phyloP scores from a whole-genome alignment of 371 early-diverging fungal species.

The Mucor sp. region DNA sequence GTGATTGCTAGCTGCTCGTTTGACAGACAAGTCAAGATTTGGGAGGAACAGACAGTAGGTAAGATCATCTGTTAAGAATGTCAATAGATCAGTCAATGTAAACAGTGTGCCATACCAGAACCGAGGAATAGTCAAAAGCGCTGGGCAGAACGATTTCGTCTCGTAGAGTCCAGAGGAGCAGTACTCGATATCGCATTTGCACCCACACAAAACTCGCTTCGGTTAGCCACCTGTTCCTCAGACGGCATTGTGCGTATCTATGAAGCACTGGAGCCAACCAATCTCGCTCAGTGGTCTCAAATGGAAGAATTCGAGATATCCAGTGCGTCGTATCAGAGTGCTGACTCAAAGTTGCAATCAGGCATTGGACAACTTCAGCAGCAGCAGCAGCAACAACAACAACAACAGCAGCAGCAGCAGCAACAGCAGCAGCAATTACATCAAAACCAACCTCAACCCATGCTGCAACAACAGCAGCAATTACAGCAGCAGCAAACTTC shows the following conservation, averaged over 20 bases:
- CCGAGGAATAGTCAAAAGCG: conserved; percentile 67
- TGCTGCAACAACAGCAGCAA: conserved; percentile 1
- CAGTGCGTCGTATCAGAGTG: not conserved
- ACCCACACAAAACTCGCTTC: conserved; percentile 74
- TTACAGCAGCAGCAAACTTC: conserved; percentile 7
- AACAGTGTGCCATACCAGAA: conserved; percentile 31
- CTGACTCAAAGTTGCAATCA: not conserved
- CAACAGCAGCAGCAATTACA: not conserved
- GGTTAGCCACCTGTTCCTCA: conserved; percentile 82
- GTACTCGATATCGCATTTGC: conserved; percentile 91
- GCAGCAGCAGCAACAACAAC: conserved; percentile 9
- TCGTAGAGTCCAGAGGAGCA: conserved; percentile 74
- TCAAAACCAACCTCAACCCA: not conserved
- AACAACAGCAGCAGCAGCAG: not conserved
- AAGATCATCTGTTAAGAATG: conserved; percentile 1
- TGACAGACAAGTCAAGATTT: conserved; percentile 88
- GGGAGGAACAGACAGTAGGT: conserved; percentile 87
- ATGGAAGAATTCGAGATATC: conserved; percentile 68
- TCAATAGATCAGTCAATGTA: not conserved
- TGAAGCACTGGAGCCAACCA: conserved; percentile 85
- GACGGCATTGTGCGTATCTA: conserved; percentile 92
- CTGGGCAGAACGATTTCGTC: conserved; percentile 69
- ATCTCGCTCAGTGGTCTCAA: conserved; percentile 81
- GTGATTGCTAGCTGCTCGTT: conserved; percentile 91
- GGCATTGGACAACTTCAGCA: conserved; percentile 10